Evolutionary conservation across 2,329 filamentous ascomycete species (phyloP), one percentile per base, ranked within the genome.

Genomic region (Ophioceras dolichostomum): DNA sequence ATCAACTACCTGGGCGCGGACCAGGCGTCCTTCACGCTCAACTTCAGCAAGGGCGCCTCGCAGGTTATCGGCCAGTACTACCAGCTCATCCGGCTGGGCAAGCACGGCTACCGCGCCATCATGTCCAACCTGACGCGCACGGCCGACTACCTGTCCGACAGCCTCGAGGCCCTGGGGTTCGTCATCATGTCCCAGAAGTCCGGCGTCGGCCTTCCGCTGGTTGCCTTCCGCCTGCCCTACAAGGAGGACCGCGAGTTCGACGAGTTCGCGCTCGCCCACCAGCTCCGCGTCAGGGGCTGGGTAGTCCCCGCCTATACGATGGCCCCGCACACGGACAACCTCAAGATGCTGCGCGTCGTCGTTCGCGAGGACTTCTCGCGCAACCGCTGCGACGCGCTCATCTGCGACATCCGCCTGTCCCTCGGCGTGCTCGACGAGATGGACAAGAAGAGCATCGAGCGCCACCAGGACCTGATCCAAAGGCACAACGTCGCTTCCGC

Each of bases 1-100:
- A 95, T 96, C 73, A 95, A 95, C 71, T 96, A 96, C 63, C 80
- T 95, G 5, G 89, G 89, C 35, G 88, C 89, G 10, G 86, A 95
- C 54, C 89, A 96, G 58, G 82, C 87, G 2, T 94, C 86, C 3
- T 95, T 95, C 64, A 95, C 89, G 0, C 76, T 96, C 41, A 96
- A 96, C 69, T 96, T 96, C 68, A 93, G 84, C 54, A 94, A 94
- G 59, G 88, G 88, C 40, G 89, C 89, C 10, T 86, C 82, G 5
- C 88, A 95, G 55, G 84, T 95, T 52, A 94, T 96, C 43, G 89
- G 85, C 20, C 89, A 96, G 62, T 96, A 95, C 66, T 95, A 96
- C 66, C 88, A 95, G 63, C 73, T 96, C 54, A 94, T 95, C 56
- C 84, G 89, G 21, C 77, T 96, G 4, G 89, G 89, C 43, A 94